phyloP scores from a whole-genome alignment of 2,329 filamentous ascomycete species.

The Karstenula rhodostoma region DNA sequence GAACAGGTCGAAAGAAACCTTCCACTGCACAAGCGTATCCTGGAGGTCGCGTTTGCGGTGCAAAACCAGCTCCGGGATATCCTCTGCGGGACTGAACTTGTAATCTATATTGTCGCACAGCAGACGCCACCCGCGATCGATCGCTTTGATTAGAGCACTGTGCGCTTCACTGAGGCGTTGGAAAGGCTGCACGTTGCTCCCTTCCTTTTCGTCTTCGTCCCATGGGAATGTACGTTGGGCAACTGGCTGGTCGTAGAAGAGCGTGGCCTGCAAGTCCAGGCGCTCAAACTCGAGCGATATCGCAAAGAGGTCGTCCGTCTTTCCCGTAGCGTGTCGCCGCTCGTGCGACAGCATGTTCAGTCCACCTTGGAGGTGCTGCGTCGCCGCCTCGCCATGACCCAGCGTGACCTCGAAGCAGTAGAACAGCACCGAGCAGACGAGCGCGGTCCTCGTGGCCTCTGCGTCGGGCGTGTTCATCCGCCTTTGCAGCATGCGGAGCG shows the following conservation, averaged over 20 bases:
- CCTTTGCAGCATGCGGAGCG: conserved; percentile 14
- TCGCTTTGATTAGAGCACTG: conserved; percentile 7
- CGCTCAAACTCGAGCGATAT: conserved; percentile 12
- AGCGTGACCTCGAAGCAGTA: conserved; percentile 16
- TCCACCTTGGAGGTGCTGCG: conserved; percentile 14
- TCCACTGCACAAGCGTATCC: not conserved
- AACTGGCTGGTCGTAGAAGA: conserved; percentile 13
- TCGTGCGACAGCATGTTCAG: conserved; percentile 5
- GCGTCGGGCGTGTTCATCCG: conserved; percentile 1
- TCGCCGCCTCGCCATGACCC: conserved; percentile 11
- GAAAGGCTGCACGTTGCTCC: not conserved
- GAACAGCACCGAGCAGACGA: conserved; percentile 17
- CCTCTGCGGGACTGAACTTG: not conserved
- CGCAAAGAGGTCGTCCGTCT: not conserved
- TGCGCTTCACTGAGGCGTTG: conserved; percentile 10
- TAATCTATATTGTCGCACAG: conserved; percentile 1
- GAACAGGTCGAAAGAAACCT: not conserved
- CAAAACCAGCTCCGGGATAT: not conserved
- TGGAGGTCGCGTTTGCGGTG: not conserved
- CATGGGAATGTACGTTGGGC: not conserved
- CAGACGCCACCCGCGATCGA: conserved; percentile 7
- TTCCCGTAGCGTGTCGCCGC: not conserved
- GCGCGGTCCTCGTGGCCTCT: not conserved
- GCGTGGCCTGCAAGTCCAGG: conserved; percentile 13
- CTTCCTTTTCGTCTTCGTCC: not conserved